phyloP scores from a whole-genome alignment of 2,329 filamentous ascomycete species.

The Drechmeria coniospora region DNA sequence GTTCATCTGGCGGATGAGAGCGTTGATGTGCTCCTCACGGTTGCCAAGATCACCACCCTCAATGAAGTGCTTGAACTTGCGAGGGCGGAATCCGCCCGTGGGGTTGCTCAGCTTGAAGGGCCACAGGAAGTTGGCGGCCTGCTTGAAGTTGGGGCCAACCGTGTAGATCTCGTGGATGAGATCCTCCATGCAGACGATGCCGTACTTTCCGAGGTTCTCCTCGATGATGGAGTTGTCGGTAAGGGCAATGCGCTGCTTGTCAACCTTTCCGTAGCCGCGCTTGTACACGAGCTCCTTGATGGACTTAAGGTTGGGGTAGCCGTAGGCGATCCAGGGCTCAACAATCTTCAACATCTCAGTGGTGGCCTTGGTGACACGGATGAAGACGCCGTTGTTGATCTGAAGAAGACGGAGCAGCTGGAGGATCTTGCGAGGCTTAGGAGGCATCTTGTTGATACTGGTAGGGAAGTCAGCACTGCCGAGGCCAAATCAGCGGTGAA shows the following conservation, averaged over 20 bases:
- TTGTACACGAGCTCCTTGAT: slow-evolving; percentile 99
- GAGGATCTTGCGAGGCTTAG: slow-evolving; percentile 99
- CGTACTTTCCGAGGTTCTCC: slow-evolving; percentile 92
- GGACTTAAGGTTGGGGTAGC: slow-evolving; percentile 98
- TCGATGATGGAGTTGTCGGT: slow-evolving; percentile 98
- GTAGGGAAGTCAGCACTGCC: slow-evolving; percentile 2
- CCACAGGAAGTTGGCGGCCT: slow-evolving; percentile 98
- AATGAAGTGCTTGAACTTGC: slow-evolving; percentile 99
- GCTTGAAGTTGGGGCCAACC: slow-evolving; percentile 99
- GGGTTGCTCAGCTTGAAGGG: slow-evolving; percentile 99
- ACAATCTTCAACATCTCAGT: slow-evolving; percentile 95
- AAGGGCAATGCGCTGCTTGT: slow-evolving; percentile 93
- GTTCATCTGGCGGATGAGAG: slow-evolving; percentile 96
- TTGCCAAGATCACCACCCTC: slow-evolving; percentile 98
- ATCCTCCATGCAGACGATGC: slow-evolving; percentile 98
- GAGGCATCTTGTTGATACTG: slow-evolving; percentile 99
- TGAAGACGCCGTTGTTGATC: slow-evolving; percentile 99
- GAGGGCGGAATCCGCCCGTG: slow-evolving; percentile 83
- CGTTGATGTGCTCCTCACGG: slow-evolving; percentile 97
- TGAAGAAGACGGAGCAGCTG: slow-evolving; percentile 98
- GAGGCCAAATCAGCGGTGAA: background rate
- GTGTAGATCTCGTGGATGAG: slow-evolving; percentile 98
- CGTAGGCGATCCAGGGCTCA: slow-evolving; percentile 98
- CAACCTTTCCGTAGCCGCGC: slow-evolving; percentile 96
- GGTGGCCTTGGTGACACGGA: slow-evolving; percentile 95